Evolutionary conservation across 805 yeast species (phyloP), one percentile per base, ranked within the genome.

Genomic region (Saccharomycopsis fibuligera): DNA sequence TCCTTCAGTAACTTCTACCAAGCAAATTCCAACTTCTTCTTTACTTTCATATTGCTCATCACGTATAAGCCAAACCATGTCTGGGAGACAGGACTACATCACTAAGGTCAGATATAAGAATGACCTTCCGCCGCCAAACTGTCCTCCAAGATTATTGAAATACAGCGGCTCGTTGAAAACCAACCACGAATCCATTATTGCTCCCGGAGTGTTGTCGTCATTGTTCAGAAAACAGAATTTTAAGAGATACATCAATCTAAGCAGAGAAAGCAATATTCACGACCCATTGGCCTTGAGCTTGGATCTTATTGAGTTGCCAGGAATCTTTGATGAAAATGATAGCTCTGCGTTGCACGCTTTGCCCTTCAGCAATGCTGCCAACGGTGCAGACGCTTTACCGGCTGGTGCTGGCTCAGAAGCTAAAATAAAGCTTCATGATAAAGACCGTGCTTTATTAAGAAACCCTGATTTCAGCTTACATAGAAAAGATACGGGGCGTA

Each of bases 81-180:
- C 52, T n/a, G 45, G 46, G n/a, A 78, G 81, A 62, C 90, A 83
- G 61, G 90, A 84, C 49, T 85, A 81, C 60, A 79, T 85, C 48
- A 95, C 95, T 41, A 83, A 84, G 57, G 78, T 85, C 47, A 76
- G 95, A 60, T 91, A 89, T 64, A 78, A 78, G 51, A 93, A 93
- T 63, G 85, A 79, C 59, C 72, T 93, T 22, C 99, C 99, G 4
- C 90, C 96, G 2, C 98, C 98, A 8, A 84, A 91, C 22, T 74
- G 93, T 53, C 88, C 96, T 41, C 97, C 99, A 27, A 87, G 85
- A 62, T 74, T 90, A 49, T 65, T 93, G 46, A 76, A 80, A 44
- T 76, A 81, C 56, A 62, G 67, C 33, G n/a, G n/a, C n/a, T 58
- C 50, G 4, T 57, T 54, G 50, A 68, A 65, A 25, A 59, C 62